phyloP scores from a whole-genome alignment of 495 filamentous ascomycete species.

The Daldinia decipiens region DNA sequence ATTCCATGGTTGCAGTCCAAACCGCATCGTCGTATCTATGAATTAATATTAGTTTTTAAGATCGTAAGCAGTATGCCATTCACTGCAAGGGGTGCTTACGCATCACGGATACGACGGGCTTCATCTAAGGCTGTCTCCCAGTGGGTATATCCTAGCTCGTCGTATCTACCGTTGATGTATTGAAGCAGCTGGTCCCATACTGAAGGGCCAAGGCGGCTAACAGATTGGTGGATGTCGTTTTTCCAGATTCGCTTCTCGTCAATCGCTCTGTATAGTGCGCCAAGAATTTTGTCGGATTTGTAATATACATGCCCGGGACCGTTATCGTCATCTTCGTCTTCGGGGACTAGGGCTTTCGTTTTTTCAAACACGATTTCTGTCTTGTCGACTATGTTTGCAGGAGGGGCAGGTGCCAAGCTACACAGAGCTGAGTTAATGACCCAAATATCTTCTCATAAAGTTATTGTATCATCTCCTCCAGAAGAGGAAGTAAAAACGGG shows the following conservation, averaged over 20 bases:
- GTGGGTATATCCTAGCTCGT: conserved; percentile 30
- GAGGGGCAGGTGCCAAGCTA: conserved; percentile 71
- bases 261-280: conserved; percentile 76
- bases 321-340: conserved; percentile 66
- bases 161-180: conserved; percentile 52
- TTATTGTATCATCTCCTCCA: not conserved
- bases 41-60: not conserved
- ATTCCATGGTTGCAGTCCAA: conserved; percentile 63
- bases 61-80: not conserved
- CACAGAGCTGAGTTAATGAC: conserved; percentile 19
- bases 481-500: not conserved
- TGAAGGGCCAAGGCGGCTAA: conserved; percentile 25
- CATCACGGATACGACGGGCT: conserved; percentile 64
- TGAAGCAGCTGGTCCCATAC: conserved; percentile 60
- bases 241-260: conserved; percentile 76
- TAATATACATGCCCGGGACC: conserved; percentile 67
- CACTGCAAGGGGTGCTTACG: conserved; percentile 54
- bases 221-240: conserved; percentile 58
- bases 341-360: conserved; percentile 38
- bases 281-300: conserved; percentile 73
- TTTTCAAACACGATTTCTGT: conserved; percentile 58
- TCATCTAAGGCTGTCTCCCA: conserved; percentile 53
- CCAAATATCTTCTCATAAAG: not conserved
- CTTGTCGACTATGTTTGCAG: conserved; percentile 61
- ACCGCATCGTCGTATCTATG: conserved; percentile 74